Evolutionary conservation across 2,329 filamentous ascomycete genomes (phyloP).

Genomic region (Claviceps capensis): DNA sequence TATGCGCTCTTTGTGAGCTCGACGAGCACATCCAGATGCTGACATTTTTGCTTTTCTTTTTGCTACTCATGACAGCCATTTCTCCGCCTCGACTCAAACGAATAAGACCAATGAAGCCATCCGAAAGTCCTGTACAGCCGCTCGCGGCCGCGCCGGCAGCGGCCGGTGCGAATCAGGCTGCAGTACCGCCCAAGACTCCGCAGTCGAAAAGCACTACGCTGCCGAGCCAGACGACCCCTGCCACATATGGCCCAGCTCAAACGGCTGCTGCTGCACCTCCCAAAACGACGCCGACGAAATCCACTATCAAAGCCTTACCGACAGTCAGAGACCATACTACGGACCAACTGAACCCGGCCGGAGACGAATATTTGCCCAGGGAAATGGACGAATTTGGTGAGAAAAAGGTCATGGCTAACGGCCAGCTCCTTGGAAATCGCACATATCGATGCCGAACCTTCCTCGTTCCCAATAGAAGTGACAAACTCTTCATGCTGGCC

Average conservation of each 20-base stretch:
- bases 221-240: constrained; percentile 27
- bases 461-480: constrained; percentile 74
- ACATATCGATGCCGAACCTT: constrained; percentile 92
- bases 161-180: constrained; percentile 22
- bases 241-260: constrained; percentile 23
- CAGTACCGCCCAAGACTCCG: constrained; percentile 39
- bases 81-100: constrained; percentile 38
- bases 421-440: constrained; percentile 66
- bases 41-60: not conserved
- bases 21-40: not conserved
- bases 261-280: constrained; percentile 44
- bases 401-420: constrained; percentile 78
- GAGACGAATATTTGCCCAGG: constrained; percentile 88
- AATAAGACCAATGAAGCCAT: constrained; percentile 48
- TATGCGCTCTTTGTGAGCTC: not conserved
- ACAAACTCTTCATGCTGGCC: constrained; percentile 96
- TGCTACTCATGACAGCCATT: constrained; percentile 24
- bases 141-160: constrained; percentile 19
- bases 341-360: constrained; percentile 76
- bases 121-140: constrained; percentile 43
- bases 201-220: constrained; percentile 35
- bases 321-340: constrained; percentile 96
- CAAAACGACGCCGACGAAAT: constrained; percentile 69
- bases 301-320: constrained; percentile 81
- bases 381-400: constrained; percentile 89